Evolutionary conservation across 306 rosid genomes (phyloP).

Genomic region (Cicer chorassanicum): DNA sequence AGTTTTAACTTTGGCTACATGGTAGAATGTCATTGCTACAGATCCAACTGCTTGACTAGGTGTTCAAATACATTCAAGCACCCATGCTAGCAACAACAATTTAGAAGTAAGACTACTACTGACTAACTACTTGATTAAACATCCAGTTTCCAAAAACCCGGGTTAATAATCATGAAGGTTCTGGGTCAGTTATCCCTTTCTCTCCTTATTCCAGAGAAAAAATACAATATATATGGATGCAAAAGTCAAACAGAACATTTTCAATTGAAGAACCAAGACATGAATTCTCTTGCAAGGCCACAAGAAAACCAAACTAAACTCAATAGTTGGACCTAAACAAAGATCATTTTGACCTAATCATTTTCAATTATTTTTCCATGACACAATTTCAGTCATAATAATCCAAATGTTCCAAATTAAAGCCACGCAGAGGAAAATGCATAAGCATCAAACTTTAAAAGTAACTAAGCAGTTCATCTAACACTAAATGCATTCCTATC

Average conservation of each 20-base stretch:
- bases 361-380: background rate
- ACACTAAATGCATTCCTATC: background rate
- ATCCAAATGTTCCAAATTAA: constrained; percentile 3
- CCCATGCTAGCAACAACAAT: constrained; percentile 47
- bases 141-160: constrained; percentile 10
- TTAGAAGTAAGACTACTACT: constrained; percentile 36
- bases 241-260: background rate
- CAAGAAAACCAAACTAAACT: background rate
- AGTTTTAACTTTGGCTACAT: constrained; percentile 40
- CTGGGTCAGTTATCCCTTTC: background rate
- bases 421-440: constrained; percentile 5
- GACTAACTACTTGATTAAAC: background rate
- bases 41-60: constrained; percentile 44
- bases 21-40: constrained; percentile 47
- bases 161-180: constrained; percentile 18
- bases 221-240: background rate
- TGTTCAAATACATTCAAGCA: constrained; percentile 40
- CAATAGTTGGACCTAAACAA: background rate
- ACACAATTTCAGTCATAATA: background rate
- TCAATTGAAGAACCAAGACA: background rate
- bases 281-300: background rate
- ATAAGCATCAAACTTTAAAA: background rate
- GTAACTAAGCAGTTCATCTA: background rate
- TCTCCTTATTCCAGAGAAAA: background rate
- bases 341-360: background rate